Evolutionary conservation across 176 grass and related monocot genomes (phyloP).

Genomic region (Triticum urartu): DNA sequence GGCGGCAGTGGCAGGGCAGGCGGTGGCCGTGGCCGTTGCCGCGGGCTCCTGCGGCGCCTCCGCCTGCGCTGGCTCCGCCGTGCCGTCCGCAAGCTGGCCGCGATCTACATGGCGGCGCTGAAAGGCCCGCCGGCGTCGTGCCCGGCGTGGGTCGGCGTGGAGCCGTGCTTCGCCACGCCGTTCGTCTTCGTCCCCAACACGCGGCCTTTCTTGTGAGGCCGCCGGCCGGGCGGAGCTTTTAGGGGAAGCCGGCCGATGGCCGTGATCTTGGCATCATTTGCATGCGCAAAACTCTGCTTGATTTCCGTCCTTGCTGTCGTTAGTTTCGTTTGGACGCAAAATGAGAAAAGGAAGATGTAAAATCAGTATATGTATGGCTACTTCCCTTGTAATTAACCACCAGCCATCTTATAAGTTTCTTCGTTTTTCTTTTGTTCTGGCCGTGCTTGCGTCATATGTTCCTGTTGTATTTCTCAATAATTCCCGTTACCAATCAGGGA

Average conservation of each 20-base stretch:
- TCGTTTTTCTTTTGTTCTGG: neutral
- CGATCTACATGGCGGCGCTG: conserved; percentile 44
- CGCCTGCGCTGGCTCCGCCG: conserved; percentile 40
- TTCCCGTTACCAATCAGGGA: neutral
- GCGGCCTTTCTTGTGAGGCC: conserved; percentile 10
- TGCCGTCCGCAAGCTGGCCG: conserved; percentile 27
- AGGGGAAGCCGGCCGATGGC: neutral
- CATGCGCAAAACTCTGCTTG: neutral
- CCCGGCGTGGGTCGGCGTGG: conserved; percentile 42
- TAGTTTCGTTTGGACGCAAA: neutral
- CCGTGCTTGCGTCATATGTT: too few species aligned
- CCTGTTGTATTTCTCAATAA: neutral
- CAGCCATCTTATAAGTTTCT: neutral
- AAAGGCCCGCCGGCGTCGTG: neutral
- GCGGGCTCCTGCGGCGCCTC: conserved; percentile 25
- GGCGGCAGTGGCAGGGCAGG: neutral
- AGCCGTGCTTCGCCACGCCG: conserved; percentile 49
- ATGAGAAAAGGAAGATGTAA: neutral
- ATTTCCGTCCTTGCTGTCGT: neutral
- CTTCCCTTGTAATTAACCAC: neutral
- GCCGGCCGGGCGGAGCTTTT: neutral
- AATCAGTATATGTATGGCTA: neutral
- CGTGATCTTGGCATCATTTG: neutral
- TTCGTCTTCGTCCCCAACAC: conserved; percentile 43
- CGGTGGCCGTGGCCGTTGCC: neutral